Conservation (phyloP, 495 filamentous ascomycete species). For the Patellaria atrata region DNA sequence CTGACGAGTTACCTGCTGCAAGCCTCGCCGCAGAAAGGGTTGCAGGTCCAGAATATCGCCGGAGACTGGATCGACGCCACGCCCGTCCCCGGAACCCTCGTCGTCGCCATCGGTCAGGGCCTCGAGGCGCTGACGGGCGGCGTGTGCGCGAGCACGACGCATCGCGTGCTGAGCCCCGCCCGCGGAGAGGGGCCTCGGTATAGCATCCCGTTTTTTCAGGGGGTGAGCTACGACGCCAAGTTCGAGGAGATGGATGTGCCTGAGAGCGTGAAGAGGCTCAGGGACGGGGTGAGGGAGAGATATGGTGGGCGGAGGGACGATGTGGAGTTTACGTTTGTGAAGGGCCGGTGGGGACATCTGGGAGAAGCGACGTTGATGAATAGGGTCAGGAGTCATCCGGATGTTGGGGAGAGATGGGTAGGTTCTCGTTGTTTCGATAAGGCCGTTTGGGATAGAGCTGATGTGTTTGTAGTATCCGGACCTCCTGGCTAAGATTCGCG, state of each 20-base stretch:
- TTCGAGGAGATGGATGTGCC: constrained; percentile 70
- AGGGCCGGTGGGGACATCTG: constrained; percentile 48
- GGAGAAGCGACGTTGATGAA: constrained; percentile 75
- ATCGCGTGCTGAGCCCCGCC: constrained; percentile 51
- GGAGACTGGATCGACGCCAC: constrained; percentile 73
- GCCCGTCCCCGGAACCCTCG: constrained; percentile 44
- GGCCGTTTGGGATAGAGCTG: neutral
- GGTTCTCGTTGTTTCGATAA: constrained; percentile 5
- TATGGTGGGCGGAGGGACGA: constrained; percentile 45
- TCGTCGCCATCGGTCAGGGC: constrained; percentile 88
- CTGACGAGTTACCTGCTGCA: constrained; percentile 79
- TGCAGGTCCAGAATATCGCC: constrained; percentile 78
- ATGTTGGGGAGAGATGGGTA: constrained; percentile 71
- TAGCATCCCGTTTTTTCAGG: constrained; percentile 87
- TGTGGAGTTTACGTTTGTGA: constrained; percentile 67
- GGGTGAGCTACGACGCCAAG: constrained; percentile 64
- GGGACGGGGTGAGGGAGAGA: constrained; percentile 35
- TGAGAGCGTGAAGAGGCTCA: constrained; percentile 42
- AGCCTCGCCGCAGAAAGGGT: constrained; percentile 58
- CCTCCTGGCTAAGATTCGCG: constrained; percentile 22
- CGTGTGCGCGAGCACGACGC: constrained; percentile 74
- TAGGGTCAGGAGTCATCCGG: constrained; percentile 77
- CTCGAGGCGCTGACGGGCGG: constrained; percentile 83
- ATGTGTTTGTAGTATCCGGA: constrained; percentile 23
- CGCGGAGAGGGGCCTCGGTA: constrained; percentile 59